Evolutionary conservation across 495 filamentous ascomycete species (phyloP), one percentile per base, ranked within the genome.

Genomic region (Daldinia caldariorum): DNA sequence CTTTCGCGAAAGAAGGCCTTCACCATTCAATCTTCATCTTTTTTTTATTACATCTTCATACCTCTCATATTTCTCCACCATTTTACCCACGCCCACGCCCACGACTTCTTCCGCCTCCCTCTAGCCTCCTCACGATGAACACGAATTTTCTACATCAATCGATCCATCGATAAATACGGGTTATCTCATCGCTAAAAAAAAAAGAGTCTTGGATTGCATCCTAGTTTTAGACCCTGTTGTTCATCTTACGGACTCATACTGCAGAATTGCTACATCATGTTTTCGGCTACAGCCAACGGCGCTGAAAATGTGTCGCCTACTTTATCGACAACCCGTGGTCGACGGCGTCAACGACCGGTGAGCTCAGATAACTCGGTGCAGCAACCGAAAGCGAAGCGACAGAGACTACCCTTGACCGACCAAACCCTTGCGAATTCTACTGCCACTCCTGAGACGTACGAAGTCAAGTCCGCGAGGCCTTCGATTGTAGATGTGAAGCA

Each of bases 381-480:
- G 62, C 88, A 89, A 66, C 86, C 86, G 14, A 91, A 87, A 74
- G 85, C 90, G 16, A 94, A 94, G 81, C 84, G 90, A 72, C 89
- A 59, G 56, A 74, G 73, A 31, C 8, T 66, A 22, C 85, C 84
- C 14, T 77, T 91, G 58, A 84, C 81, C 39, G 83, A 89, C 55
- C 82, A 86, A 43, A 85, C 85, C 13, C 81, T 84, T 59, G 80
- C 72, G 35, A 82, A 81, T 62, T 78, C 79, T 72, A 85, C 78
- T 78, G 73, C 70, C 67, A 71, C 75, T 16, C 77, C 81, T 16
- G 82, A 86, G 68, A 83, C 77, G 62, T 81, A 77, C 68, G 80
- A 85, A 66, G 82, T 83, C 43, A 84, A 84, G 68, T 69, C 79
- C 53, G 72, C 83, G 58, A 82, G 79, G 67, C 51, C 80, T 51